phyloP scores from a whole-genome alignment of 352 stramenopile species.

The Phytopythium helicoides region DNA sequence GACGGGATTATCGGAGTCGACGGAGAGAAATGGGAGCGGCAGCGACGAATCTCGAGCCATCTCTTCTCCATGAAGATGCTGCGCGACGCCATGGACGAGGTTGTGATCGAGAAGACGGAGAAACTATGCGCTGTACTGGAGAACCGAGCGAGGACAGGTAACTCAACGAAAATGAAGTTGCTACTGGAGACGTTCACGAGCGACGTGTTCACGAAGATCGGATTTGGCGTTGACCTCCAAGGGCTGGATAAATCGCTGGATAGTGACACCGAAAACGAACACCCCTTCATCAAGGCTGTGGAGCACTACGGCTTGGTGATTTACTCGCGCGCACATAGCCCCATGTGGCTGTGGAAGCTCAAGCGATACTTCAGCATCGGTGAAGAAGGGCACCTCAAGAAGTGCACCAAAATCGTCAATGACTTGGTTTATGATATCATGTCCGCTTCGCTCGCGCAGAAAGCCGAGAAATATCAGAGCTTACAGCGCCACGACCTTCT shows the following conservation, averaged over 20 bases:
- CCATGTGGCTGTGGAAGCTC: conserved; percentile 37
- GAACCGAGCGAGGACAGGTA: conserved; percentile 11
- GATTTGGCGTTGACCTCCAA: conserved; percentile 55
- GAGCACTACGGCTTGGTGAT: conserved; percentile 10
- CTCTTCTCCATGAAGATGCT: conserved; percentile 72
- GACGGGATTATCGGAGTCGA: conserved; percentile 66
- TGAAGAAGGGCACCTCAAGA: conserved; percentile 18
- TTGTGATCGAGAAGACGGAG: conserved; percentile 38
- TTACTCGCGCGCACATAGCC: conserved; percentile 26
- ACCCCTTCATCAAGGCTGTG: conserved; percentile 28
- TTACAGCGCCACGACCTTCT: conserved; percentile 27
- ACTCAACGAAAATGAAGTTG: conserved; percentile 34
- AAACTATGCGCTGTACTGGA: conserved; percentile 33
- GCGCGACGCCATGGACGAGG: conserved; percentile 36
- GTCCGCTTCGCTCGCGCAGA: conserved; percentile 13
- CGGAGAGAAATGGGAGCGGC: conserved; percentile 52
- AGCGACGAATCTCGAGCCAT: conserved; percentile 81
- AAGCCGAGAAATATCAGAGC: neutral
- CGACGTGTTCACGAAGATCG: conserved; percentile 58
- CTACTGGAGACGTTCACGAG: conserved; percentile 47
- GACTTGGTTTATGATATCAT: conserved; percentile 31
- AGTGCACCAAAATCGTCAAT: conserved; percentile 24
- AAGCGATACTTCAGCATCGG: conserved; percentile 27
- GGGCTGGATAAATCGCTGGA: conserved; percentile 15
- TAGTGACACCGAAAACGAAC: conserved; percentile 24